A percentile compares a stretch with the other conserved stretches of the same genome.
phyloP scores from a whole-genome alignment of 2,329 filamentous ascomycete species.

The Fusarium goolgardi region DNA sequence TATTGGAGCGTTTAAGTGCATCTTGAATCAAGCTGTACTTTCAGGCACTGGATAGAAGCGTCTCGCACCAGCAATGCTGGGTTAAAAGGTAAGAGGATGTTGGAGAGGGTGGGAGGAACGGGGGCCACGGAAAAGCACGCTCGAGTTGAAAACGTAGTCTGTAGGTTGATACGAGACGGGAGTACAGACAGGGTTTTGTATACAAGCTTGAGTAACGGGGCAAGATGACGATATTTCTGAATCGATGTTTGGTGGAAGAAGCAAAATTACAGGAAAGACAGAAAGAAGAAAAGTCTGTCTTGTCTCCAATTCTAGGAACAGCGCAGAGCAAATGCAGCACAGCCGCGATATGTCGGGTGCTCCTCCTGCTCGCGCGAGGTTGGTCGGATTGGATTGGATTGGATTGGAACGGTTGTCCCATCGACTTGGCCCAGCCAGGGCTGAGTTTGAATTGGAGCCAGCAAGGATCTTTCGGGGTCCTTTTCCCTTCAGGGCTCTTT shows the following conservation, averaged over 20 bases:
- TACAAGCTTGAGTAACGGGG: slow-evolving; percentile 6
- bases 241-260: slow-evolving; percentile 6
- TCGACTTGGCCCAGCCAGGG: slow-evolving; percentile 34
- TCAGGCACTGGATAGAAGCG: slow-evolving; percentile 20
- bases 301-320: slow-evolving; percentile 33
- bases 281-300: slow-evolving; percentile 26
- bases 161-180: slow-evolving; percentile 22
- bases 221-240: not conserved
- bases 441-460: slow-evolving; percentile 36
- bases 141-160: slow-evolving; percentile 21
- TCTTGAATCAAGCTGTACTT: slow-evolving; percentile 35
- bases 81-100: slow-evolving; percentile 5
- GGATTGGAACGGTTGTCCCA: slow-evolving; percentile 11
- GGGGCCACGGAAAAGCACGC: slow-evolving; percentile 7
- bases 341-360: slow-evolving; percentile 40
- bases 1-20: slow-evolving; percentile 41
- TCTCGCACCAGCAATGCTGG: slow-evolving; percentile 8
- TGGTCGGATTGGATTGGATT: slow-evolving; percentile 40
- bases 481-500: slow-evolving; percentile 4
- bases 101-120: slow-evolving; percentile 21
- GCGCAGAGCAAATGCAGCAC: slow-evolving; percentile 16
- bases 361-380: slow-evolving; percentile 34
- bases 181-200: slow-evolving; percentile 18
- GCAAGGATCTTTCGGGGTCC: slow-evolving; percentile 37
- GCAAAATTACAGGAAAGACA: slow-evolving; percentile 14